Evolutionary conservation across 345 rosid species (phyloP), one percentile per base, ranked within the genome.

Genomic region (Eucalyptus sp.): DNA sequence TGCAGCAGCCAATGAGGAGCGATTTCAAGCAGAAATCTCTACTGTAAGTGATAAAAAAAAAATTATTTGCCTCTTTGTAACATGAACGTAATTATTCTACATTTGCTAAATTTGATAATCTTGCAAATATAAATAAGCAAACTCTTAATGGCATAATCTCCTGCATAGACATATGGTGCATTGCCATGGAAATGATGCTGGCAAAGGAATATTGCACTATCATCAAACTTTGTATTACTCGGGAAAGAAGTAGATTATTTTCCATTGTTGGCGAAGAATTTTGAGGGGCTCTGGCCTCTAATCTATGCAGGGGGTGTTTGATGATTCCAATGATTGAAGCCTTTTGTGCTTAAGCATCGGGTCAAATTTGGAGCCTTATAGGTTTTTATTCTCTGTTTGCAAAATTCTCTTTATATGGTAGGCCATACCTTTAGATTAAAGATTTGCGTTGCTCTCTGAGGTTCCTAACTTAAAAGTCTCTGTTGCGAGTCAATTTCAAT

Each of bases 1-100:
- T 88, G 95, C 97, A 60, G 92, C 96, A 52, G 92, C 95, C 89
- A 94, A 92, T 90, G 99, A 97, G 91, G 96, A 96, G 91, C 94
- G 91, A 86, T 90, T 92, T 89, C 92, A 91, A 90, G 96, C 96
- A 88, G 99, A 98, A 90, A 93, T 98, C 83, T 91, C 94, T 50
- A 98, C 98, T 9, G 99, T 97, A 93, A 94, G 98, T 93, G 86
- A 29, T 81, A 5, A 43, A 52, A 41, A 31, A 88, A 41, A 27
- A 89, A 11, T 86, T 31, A 66, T 86, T 31, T 56, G 37, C 49
- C 88, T 84, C 85, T 51, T 52, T 44, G 86, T 81, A 88, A 12
- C 56, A 41, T 56, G 87, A 41, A 56, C 49, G 24, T 62, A 51
- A 86, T 33, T 50, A n/a, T 18, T 51, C 27, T 22, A n/a, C 44